Evolutionary conservation across 495 filamentous ascomycete species (phyloP), one percentile per base, ranked within the genome.

Genomic region (Daldinia grandis): DNA sequence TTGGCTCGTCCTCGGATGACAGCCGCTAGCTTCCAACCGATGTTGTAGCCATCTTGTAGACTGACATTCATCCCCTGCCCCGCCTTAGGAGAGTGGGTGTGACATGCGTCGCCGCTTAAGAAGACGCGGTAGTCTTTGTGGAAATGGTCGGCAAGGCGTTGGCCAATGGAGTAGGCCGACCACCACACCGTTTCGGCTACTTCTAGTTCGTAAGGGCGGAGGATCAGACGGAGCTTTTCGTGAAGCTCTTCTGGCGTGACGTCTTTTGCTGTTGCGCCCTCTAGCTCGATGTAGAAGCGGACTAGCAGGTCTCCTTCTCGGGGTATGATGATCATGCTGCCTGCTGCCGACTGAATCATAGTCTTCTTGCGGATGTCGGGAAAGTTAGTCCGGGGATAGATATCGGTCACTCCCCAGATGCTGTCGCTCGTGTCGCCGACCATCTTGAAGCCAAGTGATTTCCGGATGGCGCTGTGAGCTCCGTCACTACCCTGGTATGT

Each of bases 1-100:
- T 30, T 27, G 1, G 89, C 87, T 44, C 84, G 79, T 12, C 88
- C 88, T 33, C 80, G 85, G 12, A 93, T 76, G 0, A 94, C 84
- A 27, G 85, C 77, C 1, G 86, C 90, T 4, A 95, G 81, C 78
- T 95, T 94, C 92, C 92, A 94, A 19, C 91, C 92, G 37, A 94
- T 86, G 62, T 95, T 94, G 71, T 85, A 80, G 0, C 81, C 81
- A 51, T 84, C 81, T 21, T 84, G 81, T 47, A 84, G 80, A 38
- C 83, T 86, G 38, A 90, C 84, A 51, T 93, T 93, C 89, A 92
- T 90, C 2, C 91, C 90, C 73, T 91, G 91, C 0, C 90, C 91
- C 0, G 89, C 89, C 74, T 91, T 91, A 0, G 91, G 90, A 5
- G 85, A 88, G 72, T 92, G 90, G 0, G 90, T 92, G 74, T 93